phyloP scores from a whole-genome alignment of 2,329 filamentous ascomycete genomes.

The Penicillium sp. region DNA sequence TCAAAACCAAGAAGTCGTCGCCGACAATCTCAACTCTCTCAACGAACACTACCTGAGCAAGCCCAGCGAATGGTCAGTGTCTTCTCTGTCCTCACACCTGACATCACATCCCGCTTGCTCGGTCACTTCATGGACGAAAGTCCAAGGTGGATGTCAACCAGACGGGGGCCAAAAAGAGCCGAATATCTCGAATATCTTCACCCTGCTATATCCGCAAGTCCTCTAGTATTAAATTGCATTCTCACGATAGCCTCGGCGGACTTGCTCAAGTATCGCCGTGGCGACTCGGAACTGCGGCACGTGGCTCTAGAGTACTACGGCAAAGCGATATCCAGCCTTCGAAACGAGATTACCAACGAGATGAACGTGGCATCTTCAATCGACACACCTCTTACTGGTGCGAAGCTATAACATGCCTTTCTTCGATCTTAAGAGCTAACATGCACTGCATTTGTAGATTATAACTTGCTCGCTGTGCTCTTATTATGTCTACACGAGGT shows the following conservation, averaged over 20 bases:
- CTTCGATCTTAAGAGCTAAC: not conserved
- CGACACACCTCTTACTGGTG: not conserved
- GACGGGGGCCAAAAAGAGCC: not conserved
- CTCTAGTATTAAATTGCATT: not conserved
- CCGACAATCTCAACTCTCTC: not conserved
- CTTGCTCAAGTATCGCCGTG: not conserved
- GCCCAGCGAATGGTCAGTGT: not conserved
- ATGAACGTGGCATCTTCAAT: not conserved
- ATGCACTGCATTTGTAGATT: not conserved
- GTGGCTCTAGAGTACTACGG: not conserved
- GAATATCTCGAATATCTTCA: not conserved
- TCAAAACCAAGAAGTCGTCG: not conserved
- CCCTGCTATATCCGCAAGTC: not conserved
- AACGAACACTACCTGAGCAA: not conserved
- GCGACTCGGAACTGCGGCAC: not conserved
- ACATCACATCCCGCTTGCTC: not conserved
- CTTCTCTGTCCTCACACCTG: not conserved
- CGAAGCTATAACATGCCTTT: not conserved
- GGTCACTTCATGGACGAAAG: not conserved
- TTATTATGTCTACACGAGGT: not conserved
- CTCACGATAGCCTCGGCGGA: not conserved
- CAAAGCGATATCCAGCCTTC: not conserved
- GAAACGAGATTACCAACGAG: not conserved
- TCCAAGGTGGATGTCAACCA: conserved; percentile 1
- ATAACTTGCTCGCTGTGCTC: not conserved